Evolutionary conservation across 352 stramenopile genomes (phyloP), one percentile per base, ranked within the genome.

Genomic region (Pythium plurisporium): DNA sequence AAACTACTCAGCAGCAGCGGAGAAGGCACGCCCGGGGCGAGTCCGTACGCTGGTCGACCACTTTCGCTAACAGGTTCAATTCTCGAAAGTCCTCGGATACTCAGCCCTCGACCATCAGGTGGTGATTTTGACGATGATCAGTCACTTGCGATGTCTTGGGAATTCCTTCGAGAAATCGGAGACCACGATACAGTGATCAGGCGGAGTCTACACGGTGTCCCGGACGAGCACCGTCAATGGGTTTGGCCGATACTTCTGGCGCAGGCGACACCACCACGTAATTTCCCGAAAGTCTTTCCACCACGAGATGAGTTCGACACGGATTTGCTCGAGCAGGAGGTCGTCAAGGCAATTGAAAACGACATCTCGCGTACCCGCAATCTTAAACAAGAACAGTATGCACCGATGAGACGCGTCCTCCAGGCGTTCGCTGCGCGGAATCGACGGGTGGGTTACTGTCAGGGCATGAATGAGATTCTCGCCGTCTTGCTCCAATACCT

Each of bases 381-480:
- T 50, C 58, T 90, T 14, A 59, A 72, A 19, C 64, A 77, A 8
- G 73, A 79, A 27, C 74, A 88, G 64, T 65, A 74, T 6, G 57
- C 65, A 23, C 65, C 73, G 11, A 89, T 94, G 76, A 67, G 79
- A 7, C 72, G 77, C 40, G 79, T 91, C 15, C 72, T 94, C 10
- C 77, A 76, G 20, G 74, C 79, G 11, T 94, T 94, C 74, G 83
- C 83, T 2, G 70, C 68, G 44, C 77, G 81, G 26, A 90, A 91
- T 59, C 80, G 81, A 7, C 73, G 79, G 1, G 80, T 94, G 30
- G 83, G 83, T 0, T 94, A 94, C 48, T 94, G 83, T 30, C 83
- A 94, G 58, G 83, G 83, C 11, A 94, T 94, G 83, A 94, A 94
- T 49, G 83, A 94, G 59, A 86, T 94, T 5, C 56, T 87, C 8